These are phyloP conservation scores for Entomortierella parvispora DNA, from an alignment of 192 early-diverging fungal species.

Conservation along the genomic window DNA sequence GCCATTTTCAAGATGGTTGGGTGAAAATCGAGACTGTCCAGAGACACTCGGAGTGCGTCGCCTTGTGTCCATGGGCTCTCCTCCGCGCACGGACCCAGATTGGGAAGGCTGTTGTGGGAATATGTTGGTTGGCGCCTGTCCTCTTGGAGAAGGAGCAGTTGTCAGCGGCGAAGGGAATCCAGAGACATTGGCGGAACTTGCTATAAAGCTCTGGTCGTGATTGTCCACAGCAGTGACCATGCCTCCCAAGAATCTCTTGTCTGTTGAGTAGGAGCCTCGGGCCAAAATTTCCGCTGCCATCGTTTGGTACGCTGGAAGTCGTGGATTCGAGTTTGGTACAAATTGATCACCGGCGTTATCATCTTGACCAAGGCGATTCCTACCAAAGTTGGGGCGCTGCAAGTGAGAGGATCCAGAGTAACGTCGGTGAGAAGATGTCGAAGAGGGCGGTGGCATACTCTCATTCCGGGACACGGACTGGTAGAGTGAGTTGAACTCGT, in stretches of 20 bases:
- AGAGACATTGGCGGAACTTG: slow-evolving; percentile 18
- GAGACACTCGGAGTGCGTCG: slow-evolving; percentile 25
- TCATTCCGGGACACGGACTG: slow-evolving; percentile 13
- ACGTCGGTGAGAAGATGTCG: slow-evolving; percentile 34
- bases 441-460: slow-evolving; percentile 47
- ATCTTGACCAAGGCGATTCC: slow-evolving; percentile 25
- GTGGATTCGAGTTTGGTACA: slow-evolving; percentile 18
- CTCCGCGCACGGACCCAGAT: slow-evolving; percentile 1
- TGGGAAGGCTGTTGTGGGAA: not conserved
- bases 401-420: slow-evolving; percentile 39
- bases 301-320: slow-evolving; percentile 19
- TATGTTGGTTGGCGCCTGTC: slow-evolving; percentile 9
- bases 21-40: slow-evolving; percentile 23
- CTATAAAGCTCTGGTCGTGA: slow-evolving; percentile 2
- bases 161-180: slow-evolving; percentile 44
- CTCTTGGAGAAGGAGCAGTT: slow-evolving; percentile 30
- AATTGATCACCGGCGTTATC: slow-evolving; percentile 40
- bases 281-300: slow-evolving; percentile 32
- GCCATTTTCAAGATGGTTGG: slow-evolving; percentile 24
- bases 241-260: slow-evolving; percentile 13
- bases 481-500: slow-evolving; percentile 2
- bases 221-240: slow-evolving; percentile 12
- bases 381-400: slow-evolving; percentile 6
- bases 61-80: slow-evolving; percentile 7
- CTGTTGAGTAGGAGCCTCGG: slow-evolving; percentile 16